phyloP scores from a whole-genome alignment of 208 protist genomes.

The Naegleria gruberi region DNA sequence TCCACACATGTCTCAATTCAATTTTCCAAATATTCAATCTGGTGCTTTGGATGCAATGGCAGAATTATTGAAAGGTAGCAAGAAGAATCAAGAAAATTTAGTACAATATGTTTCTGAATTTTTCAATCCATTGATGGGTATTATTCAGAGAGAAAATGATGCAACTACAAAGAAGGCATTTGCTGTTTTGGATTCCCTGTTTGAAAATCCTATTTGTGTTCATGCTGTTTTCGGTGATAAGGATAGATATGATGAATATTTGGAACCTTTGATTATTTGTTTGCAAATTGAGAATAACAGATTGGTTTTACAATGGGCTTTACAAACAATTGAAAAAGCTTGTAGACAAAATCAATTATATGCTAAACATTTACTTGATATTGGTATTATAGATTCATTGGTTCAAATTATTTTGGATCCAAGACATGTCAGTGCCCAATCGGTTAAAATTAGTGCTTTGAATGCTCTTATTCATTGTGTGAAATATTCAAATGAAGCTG shows the following conservation, averaged over 20 bases:
- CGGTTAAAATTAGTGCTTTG: not conserved
- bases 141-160: conserved; percentile 14
- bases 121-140: not conserved
- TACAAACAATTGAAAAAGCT: not conserved
- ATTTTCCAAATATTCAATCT: conserved; percentile 13
- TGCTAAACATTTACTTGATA: not conserved
- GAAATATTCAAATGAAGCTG: not conserved
- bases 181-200: not conserved
- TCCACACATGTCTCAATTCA: not conserved
- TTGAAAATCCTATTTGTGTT: not conserved
- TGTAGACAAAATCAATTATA: not conserved
- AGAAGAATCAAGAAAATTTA: not conserved
- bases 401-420: not conserved
- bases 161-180: not conserved
- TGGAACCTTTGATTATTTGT: not conserved
- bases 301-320: not conserved
- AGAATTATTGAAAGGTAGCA: not conserved
- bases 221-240: not conserved
- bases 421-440: not conserved
- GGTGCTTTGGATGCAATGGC: not conserved
- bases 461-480: not conserved
- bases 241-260: not conserved
- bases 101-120: not conserved
- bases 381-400: not conserved
- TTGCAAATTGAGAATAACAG: not conserved